Percentiles rank a stretch among this genome's conserved stretches.
phyloP scores from a whole-genome alignment of 148 eudicot genomes.

The Pharnaceum exiguum region DNA sequence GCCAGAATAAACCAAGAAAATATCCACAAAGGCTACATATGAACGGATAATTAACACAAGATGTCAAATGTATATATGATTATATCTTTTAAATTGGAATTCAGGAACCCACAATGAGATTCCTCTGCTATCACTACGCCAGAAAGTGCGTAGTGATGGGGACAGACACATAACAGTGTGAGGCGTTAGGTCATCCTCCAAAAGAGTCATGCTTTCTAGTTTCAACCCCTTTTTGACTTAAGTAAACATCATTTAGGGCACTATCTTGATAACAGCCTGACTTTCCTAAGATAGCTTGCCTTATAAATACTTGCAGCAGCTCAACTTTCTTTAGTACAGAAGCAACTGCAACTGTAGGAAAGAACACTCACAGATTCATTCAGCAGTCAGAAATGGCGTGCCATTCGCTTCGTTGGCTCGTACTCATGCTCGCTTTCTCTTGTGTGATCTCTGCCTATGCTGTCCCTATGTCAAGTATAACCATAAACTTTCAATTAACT shows the following conservation, averaged over 20 bases:
- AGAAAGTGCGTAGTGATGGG: constrained; percentile 11
- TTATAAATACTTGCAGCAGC: constrained; percentile 17
- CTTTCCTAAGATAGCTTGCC: neutral
- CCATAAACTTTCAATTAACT: neutral
- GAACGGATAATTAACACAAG: neutral
- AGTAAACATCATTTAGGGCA: constrained; percentile 11
- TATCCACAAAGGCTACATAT: neutral
- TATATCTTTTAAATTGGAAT: neutral
- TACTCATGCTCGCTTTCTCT: constrained; percentile 30
- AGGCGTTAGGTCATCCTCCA: constrained; percentile 22
- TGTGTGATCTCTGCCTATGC: constrained; percentile 29
- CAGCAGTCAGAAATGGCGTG: constrained; percentile 19
- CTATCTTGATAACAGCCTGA: constrained; percentile 2
- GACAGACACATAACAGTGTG: constrained; percentile 17
- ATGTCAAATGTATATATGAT: constrained; percentile 12
- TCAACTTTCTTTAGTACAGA: neutral
- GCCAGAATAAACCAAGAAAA: neutral
- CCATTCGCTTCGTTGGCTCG: constrained; percentile 19
- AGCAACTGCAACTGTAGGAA: neutral
- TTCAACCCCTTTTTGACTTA: neutral
- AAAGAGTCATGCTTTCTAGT: constrained; percentile 10
- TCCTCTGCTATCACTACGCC: neutral
- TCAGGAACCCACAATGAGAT: constrained; percentile 9
- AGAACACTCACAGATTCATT: neutral
- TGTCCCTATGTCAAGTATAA: constrained; percentile 39